Base-by-base conservation (phyloP, 2,329 filamentous ascomycete species). In the Aspergillus sp. region DNA sequence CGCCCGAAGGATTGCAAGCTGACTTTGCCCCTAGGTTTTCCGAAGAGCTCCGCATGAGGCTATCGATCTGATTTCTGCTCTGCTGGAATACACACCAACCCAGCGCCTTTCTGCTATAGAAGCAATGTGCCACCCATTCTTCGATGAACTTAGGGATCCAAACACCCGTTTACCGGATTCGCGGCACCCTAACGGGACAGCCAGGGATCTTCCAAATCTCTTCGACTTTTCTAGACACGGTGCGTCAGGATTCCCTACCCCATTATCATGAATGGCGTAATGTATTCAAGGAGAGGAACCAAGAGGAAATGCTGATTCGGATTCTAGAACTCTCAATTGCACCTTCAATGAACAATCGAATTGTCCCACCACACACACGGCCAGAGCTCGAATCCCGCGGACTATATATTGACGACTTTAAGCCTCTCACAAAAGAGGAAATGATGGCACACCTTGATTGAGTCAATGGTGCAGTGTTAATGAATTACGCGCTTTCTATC, bases 391-490 rank as follows among this genome's bases (percentile, higher is more conserved):
- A 85, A 61, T 83, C 88, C 48, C 87, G 87, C 69, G 93, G 91
- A 54, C 84, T 99, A 66, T 93, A 98, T 75, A 91, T 97, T 70
- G 91, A 97, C 77, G 93, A 93, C 76, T 90, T 99, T 77, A 91
- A 87, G 68, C 93, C 93, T 46, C 83, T 99, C 80, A 82, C 89
- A 70, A 96, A 92, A 82, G 89, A 95, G 70, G 91, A 97, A 76
- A 98, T 99, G 95, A 91, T 96, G 81, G 95, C 95, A 59, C 91
- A 93, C 77, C 83, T 99, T 77, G 95, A 99, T 80, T 99, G 89
- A 93, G 77, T 73, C 68, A 70, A 69, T 61, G 57, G 62, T 60
- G 62, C 61, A 61, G 64, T 65, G 65, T 60, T 72, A 64, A 74
- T 66, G 72, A 77, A 68, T 63, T 68, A 67, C 62, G 75, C 64